Evolutionary conservation across 2,329 filamentous ascomycete genomes (phyloP).

Genomic region (Cordyceps pruinosa): DNA sequence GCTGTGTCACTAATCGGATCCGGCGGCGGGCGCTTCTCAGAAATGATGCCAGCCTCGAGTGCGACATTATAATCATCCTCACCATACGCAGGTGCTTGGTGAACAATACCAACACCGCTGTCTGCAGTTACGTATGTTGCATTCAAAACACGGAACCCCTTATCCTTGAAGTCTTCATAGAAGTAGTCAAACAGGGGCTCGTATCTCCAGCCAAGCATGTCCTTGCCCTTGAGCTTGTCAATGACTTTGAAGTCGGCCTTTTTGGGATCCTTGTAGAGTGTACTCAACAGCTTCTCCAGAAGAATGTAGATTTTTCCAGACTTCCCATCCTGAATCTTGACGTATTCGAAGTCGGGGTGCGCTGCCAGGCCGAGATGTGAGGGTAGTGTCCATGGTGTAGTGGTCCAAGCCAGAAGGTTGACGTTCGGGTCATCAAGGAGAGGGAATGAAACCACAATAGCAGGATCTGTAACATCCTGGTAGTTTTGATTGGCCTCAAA

Average conservation of each 20-base stretch:
- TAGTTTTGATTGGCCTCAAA: conserved; percentile 94
- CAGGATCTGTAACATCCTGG: conserved; percentile 85
- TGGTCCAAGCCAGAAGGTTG: conserved; percentile 78
- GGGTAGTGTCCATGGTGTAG: conserved; percentile 78
- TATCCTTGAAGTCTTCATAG: conserved; percentile 78
- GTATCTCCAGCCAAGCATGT: conserved; percentile 85
- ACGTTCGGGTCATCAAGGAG: conserved; percentile 70
- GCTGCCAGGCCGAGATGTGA: conserved; percentile 72
- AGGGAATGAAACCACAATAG: conserved; percentile 82
- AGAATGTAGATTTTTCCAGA: conserved; percentile 80
- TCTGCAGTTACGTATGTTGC: conserved; percentile 83
- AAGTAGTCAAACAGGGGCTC: conserved; percentile 86
- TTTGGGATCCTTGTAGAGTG: conserved; percentile 89
- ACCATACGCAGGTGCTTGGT: conserved; percentile 89
- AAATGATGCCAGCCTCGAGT: conserved; percentile 68
- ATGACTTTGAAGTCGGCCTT: conserved; percentile 88
- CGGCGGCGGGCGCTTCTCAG: conserved; percentile 68
- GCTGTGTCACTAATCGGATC: conserved; percentile 86
- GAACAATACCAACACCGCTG: conserved; percentile 88
- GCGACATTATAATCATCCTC: conserved; percentile 92
- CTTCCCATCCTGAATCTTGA: conserved; percentile 78
- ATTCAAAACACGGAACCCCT: conserved; percentile 74
- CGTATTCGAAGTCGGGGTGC: conserved; percentile 77
- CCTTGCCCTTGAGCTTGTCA: conserved; percentile 70
- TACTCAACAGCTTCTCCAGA: conserved; percentile 71